Conservation (phyloP, 225 moss, liverwort and hornwort species). For the Sphagnum contortum region DNA sequence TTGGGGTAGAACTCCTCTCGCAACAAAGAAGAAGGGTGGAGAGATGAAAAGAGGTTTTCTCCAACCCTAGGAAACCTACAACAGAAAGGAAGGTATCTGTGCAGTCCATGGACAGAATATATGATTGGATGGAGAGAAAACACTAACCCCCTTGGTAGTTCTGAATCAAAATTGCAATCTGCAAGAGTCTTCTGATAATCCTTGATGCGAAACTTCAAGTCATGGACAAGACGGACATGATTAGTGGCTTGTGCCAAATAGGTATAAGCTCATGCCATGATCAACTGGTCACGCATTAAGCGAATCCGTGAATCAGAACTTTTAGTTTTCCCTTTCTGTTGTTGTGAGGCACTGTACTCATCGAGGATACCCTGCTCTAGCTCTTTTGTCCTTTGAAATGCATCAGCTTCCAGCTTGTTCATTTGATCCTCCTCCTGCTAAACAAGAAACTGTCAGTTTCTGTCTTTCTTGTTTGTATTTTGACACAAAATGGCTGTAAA, state of each 20-base stretch:
- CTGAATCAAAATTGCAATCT: slow-evolving; percentile 38
- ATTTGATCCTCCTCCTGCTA: slow-evolving; percentile 22
- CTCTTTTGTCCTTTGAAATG: slow-evolving; percentile 32
- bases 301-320: slow-evolving; percentile 50
- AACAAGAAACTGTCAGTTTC: slow-evolving; percentile 24
- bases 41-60: too few relatives aligned
- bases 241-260: slow-evolving; percentile 44
- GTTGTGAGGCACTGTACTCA: slow-evolving; percentile 26
- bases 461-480: too few relatives aligned
- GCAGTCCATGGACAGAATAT: too few relatives aligned
- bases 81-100: too few relatives aligned
- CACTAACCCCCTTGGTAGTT: slow-evolving; percentile 44
- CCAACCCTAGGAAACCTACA: too few relatives aligned
- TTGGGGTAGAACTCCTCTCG: too few relatives aligned
- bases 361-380: slow-evolving; percentile 28
- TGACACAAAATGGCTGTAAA: too few relatives aligned
- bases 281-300: slow-evolving; percentile 63
- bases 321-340: slow-evolving; percentile 5
- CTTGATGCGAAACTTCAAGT: slow-evolving; percentile 51
- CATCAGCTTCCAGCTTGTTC: slow-evolving; percentile 38
- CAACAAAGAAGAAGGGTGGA: too few relatives aligned
- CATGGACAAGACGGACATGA: slow-evolving; percentile 31
- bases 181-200: slow-evolving; percentile 36
- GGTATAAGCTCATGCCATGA: slow-evolving; percentile 52
- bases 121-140: neutral